phyloP scores from a whole-genome alignment of 1,284 basidiomycete species.

The Xerocomus nothofagi region DNA sequence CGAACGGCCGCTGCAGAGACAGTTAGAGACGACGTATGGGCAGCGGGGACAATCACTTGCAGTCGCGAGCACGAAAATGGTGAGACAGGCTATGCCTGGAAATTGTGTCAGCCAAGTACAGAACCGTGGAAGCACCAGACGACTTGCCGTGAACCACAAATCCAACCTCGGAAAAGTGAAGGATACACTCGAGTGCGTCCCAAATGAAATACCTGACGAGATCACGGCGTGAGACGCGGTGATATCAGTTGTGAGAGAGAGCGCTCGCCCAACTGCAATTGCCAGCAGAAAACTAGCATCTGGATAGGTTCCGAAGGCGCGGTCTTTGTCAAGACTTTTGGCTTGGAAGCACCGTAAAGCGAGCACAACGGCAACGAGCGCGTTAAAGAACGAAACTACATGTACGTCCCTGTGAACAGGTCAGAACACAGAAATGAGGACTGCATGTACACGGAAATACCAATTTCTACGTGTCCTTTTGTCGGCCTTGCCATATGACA shows the following conservation, averaged over 20 bases:
- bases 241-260: not conserved
- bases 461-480: conserved; percentile 52
- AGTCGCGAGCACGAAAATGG: conserved; percentile 59
- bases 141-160: conserved; percentile 65
- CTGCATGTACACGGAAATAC: conserved; percentile 33
- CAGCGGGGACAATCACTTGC: conserved; percentile 41
- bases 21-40: conserved; percentile 5
- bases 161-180: conserved; percentile 51
- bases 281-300: conserved; percentile 40
- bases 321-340: conserved; percentile 42
- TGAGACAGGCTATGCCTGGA: conserved; percentile 55
- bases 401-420: conserved; percentile 47
- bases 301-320: conserved; percentile 50
- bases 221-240: not conserved
- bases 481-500: conserved; percentile 44
- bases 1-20: conserved; percentile 60
- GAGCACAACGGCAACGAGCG: conserved; percentile 44
- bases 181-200: conserved; percentile 50
- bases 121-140: not conserved
- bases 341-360: conserved; percentile 41
- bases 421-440: conserved; percentile 3
- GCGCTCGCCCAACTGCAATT: conserved; percentile 48
- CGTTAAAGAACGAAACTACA: conserved; percentile 51
- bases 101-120: conserved; percentile 1
- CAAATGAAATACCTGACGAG: conserved; percentile 50